These are phyloP conservation scores for Venturia pyrina DNA, from an alignment of 2,329 filamentous ascomycete genomes.

Conservation along the genomic window DNA sequence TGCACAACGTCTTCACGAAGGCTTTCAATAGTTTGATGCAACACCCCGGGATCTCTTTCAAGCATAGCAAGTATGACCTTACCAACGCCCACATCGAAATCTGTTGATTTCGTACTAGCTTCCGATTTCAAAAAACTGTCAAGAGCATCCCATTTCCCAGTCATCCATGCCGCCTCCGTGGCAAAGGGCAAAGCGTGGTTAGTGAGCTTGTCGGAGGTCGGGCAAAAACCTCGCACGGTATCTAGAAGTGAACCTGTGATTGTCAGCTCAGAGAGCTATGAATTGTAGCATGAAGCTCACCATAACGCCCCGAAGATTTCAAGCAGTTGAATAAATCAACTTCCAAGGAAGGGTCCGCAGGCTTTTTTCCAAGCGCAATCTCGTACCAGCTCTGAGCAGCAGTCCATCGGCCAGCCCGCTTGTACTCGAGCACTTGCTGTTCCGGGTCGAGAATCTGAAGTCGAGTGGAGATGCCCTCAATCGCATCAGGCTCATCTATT, in stretches of 20 bases:
- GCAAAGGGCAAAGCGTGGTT: constrained; percentile 66
- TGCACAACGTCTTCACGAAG: constrained; percentile 63
- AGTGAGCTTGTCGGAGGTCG: constrained; percentile 15
- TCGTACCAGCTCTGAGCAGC: constrained; percentile 98
- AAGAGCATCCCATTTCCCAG: constrained; percentile 68
- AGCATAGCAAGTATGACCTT: constrained; percentile 53
- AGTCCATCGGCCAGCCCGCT: constrained; percentile 86
- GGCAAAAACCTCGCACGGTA: not conserved
- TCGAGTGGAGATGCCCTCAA: constrained; percentile 87
- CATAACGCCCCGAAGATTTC: constrained; percentile 91
- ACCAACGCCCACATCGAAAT: constrained; percentile 79
- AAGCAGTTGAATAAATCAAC: constrained; percentile 77
- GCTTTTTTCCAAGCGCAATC: constrained; percentile 70
- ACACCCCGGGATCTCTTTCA: constrained; percentile 39
- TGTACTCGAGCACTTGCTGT: constrained; percentile 85
- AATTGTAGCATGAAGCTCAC: constrained; percentile 42
- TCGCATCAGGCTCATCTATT: constrained; percentile 93
- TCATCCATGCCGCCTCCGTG: constrained; percentile 86
- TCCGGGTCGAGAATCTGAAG: constrained; percentile 81
- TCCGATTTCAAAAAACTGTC: constrained; percentile 46
- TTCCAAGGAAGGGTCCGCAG: constrained; percentile 67
- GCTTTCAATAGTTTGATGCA: constrained; percentile 48
- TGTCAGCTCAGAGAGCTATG: constrained; percentile 37
- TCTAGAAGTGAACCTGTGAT: constrained; percentile 9
- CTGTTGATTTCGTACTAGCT: constrained; percentile 39